A percentile compares a stretch with the other conserved stretches of the same genome.
Evolutionary conservation across 129 eudicot species (phyloP).

Genomic region (Oenanthe sinensis): DNA sequence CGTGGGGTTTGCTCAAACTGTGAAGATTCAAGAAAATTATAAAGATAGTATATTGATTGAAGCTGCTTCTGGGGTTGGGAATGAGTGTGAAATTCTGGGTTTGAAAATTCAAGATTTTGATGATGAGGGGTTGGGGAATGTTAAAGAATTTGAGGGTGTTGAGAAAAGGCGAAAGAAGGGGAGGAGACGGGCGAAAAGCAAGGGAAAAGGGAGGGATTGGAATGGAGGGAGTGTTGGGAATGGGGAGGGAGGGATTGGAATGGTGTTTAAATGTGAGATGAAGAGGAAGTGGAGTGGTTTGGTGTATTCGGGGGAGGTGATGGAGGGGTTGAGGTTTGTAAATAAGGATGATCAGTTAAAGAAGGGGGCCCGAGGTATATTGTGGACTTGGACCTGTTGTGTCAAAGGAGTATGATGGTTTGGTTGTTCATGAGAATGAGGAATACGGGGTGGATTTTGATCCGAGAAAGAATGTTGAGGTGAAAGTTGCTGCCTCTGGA

Average conservation of each 20-base stretch:
- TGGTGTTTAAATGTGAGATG: conserved; percentile 16
- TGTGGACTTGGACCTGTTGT: conserved; percentile 52
- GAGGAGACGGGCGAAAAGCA: background rate
- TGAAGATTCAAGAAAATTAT: too few relatives aligned
- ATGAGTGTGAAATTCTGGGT: too few relatives aligned
- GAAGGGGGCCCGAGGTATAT: conserved; percentile 61
- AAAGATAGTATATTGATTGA: background rate
- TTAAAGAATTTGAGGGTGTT: too few relatives aligned
- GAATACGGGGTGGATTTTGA: conserved; percentile 23
- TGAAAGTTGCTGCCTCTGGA: conserved; percentile 3
- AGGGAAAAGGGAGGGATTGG: background rate
- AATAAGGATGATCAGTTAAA: conserved; percentile 49
- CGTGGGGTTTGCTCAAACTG: background rate
- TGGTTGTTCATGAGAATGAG: conserved; percentile 12
- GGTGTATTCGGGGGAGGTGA: conserved; percentile 32
- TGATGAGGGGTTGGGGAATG: background rate
- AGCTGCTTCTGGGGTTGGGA: background rate
- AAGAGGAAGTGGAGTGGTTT: conserved; percentile 15
- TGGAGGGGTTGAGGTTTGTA: conserved; percentile 61
- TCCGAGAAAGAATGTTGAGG: conserved; percentile 23
- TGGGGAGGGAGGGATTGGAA: background rate
- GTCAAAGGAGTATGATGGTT: conserved; percentile 52
- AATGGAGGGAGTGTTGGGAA: background rate
- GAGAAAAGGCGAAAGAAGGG: background rate
- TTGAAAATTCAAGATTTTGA: too few relatives aligned